Evolutionary conservation across 148 eudicot genomes (phyloP), one percentile per base, ranked within the genome.

Genomic region (Dianthus caryophyllus): DNA sequence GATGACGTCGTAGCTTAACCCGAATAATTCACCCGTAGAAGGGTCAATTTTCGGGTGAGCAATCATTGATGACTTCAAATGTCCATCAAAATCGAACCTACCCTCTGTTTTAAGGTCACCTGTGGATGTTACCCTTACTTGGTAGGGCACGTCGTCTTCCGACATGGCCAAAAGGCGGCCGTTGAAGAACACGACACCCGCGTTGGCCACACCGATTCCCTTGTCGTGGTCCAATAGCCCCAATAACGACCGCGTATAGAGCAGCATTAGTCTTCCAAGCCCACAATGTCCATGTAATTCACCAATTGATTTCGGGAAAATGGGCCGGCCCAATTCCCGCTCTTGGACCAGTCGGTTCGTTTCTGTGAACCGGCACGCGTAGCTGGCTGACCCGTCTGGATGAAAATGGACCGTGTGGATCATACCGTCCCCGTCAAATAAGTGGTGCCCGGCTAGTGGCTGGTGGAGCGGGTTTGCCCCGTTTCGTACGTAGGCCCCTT

Each of bases 341-440:
- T 89, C 96, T 41, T 89, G 96, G 17, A 65, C 67, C 20, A 89
- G 65, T 38, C 96, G 68, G 33, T 75, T 70, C 0, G 96, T 89
- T 49, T 87, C 82, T 0, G 90, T 87, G 71, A 87, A 90, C 48
- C 96, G 78, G 70, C 96, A 90, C 0, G 96, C 79, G 63, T 90
- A 90, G 61, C 83, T 78, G 0, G 77, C 90, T 0, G 77, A 59
- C 12, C 74, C 79, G 16, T 72, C 50, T 0, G 64, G 10, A 13
- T 47, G 62, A 67, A 90, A 67, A 1, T 43, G 67, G 14, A 90
- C 90, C 0, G 96, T 86, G 41, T 90, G 93, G 30, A 85, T 67
- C 96, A 90, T 90, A 16, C 96, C 93, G 41, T 90, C 96, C 0
- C 96, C 96, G 67, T 89, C 96, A 36, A 89, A 89, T 2, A 89